Base-by-base conservation (phyloP, 2,329 filamentous ascomycete species). In the Saccharata proteae region DNA sequence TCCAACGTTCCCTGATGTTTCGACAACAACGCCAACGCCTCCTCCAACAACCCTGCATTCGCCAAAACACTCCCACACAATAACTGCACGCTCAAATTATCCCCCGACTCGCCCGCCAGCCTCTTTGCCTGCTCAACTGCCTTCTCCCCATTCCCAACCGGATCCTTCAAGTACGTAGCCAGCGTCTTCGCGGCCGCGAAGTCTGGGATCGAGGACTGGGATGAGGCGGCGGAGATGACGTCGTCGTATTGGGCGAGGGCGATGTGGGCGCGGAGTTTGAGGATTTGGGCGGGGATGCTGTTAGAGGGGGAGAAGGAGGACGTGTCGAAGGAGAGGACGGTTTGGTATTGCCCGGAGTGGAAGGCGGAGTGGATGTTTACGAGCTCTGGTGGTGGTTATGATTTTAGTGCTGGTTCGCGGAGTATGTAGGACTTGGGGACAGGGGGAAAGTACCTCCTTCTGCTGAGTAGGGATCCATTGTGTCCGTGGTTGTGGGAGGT, bases 311-410 rank as follows among this genome's bases (percentile, higher is more conserved):
- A 90, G 50, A 96, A 79, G 37, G 76, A 67, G 5, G 79, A 75
- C 25, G 76, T 79, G 58, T 92, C 80, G 61, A 85, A 93, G 62
- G 90, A 79, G 58, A 92, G 59, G 41, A 92, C 86, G 51, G 78
- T 69, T 51, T 82, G 71, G 68, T 83, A 93, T 65, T 93, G 86
- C 52, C 82, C 85, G 57, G 74, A 70, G 58, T 74, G 66, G 61
- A 75, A 76, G 52, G 71, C 69, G 48, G 68, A 74, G 61, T 74
- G 70, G 51, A 77, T 71, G 62, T 74, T 76, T 50, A 76, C 66
- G 47, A 77, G 71, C 57, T 77, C 73, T 74, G 48, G 14, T 16
- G 15, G 27, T 13, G 16, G 16, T 16, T n/a, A 10, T 11, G 14
- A 10, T 10, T 9, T 9, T 20, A 20, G 16, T 12, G 18, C 8